Evolutionary conservation across 2,329 filamentous ascomycete genomes (phyloP), one percentile per base, ranked within the genome.

Genomic region (Colletotrichum incanum): DNA sequence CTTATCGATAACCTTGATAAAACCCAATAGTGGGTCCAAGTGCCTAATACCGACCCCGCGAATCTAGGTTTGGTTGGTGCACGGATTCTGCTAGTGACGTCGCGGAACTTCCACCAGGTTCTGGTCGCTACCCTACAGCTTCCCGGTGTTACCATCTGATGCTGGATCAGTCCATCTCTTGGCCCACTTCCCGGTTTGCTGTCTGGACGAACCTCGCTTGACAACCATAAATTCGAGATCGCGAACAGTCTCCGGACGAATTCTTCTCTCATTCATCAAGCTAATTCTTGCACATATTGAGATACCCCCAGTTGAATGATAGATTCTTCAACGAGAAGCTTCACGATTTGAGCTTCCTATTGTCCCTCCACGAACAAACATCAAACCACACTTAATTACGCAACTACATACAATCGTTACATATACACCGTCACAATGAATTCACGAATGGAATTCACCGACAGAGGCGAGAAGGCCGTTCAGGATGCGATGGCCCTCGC

Each of bases 401-500:
- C 69, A 65, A 76, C 65, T 50, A 55, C 23, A 68, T 50, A 69
- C 69, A 75, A 63, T 34, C 54, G 12, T 66, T 67, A 70, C 50
- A 54, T 71, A 74, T 73, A 72, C 72, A 74, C 68, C 70, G 76
- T 59, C 80, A 90, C 76, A 76, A 94, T 95, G 93, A 90, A 89
- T 83, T 89, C 91, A 64, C 90, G 92, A 78, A 94, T 95, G 92
- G 93, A 97, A 81, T 98, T 98, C 82, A 99, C 96, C 76, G 96
- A 98, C 84, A 88, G 93, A 84, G 96, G 94, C 76, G 93, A 95
- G 81, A 94, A 96, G 86, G 93, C 96, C 78, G 88, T 99, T 80
- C 91, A 93, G 78, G 94, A 98, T 82, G 94, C 95, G 82, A 95
- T 96, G 87, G 87, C 90, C 72, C 88, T 98, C 78, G 95, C 96